Percentiles rank a stretch among this genome's conserved stretches.
Conservation (phyloP, 1,284 basidiomycete species). For the Amylostereum chailletii region DNA sequence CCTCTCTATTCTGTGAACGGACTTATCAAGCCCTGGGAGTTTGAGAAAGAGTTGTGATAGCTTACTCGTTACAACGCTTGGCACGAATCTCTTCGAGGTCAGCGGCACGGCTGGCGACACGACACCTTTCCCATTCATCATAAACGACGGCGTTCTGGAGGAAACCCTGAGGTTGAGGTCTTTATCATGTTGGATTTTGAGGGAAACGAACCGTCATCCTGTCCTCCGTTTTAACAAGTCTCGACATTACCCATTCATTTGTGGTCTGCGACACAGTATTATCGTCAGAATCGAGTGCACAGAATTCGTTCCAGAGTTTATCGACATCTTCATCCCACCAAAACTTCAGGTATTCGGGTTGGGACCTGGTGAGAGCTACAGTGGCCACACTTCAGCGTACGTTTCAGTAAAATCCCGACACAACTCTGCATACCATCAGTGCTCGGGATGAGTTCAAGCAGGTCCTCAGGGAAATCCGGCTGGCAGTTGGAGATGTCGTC, state of each 20-base stretch:
- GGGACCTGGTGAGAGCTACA: background rate
- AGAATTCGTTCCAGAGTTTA: background rate
- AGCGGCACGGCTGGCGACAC: conserved; percentile 1
- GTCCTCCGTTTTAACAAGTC: background rate
- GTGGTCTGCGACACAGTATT: background rate
- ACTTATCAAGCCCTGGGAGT: background rate
- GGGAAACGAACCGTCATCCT: background rate
- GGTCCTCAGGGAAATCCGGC: background rate
- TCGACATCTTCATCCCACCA: conserved; percentile 7
- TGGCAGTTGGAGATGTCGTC: background rate
- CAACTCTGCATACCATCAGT: background rate
- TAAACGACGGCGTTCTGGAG: conserved; percentile 2
- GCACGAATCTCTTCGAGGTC: conserved; percentile 1
- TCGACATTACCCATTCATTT: background rate
- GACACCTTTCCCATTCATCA: conserved; percentile 2
- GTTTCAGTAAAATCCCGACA: background rate
- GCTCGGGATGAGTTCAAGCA: background rate
- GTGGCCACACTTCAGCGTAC: background rate
- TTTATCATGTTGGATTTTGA: background rate
- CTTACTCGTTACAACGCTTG: conserved; percentile 7
- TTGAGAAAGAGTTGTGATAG: no score
- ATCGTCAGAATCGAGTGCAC: background rate
- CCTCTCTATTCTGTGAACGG: conserved; percentile 3
- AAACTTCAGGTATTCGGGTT: background rate
- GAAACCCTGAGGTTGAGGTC: background rate